Evolutionary conservation across 2,329 filamentous ascomycete genomes (phyloP).

Genomic region (Beauveria caledonica): DNA sequence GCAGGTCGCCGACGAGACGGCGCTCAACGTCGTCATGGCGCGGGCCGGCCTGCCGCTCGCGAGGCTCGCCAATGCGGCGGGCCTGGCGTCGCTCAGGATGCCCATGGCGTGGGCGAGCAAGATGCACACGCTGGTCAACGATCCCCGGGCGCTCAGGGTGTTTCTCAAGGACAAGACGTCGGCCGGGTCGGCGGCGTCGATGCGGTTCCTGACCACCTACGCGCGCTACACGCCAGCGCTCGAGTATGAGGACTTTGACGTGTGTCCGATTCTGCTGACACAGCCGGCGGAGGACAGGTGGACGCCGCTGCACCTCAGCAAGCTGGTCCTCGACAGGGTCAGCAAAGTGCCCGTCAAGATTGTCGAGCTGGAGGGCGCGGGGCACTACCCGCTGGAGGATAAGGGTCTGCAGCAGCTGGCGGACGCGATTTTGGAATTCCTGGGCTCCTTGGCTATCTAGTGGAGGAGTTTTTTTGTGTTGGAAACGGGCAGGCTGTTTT

Average conservation of each 20-base stretch:
- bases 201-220: not conserved
- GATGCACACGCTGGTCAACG: not conserved
- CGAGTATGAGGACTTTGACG: not conserved
- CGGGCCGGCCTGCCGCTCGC: not conserved
- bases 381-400: slow-evolving; percentile 6
- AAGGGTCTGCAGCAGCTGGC: not conserved
- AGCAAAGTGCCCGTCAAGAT: not conserved
- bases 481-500: not conserved
- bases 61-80: not conserved
- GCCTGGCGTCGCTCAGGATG: not conserved
- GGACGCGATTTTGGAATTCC: not conserved
- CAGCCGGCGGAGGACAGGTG: not conserved
- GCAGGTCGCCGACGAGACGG: slow-evolving; percentile 1
- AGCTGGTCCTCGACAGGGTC: not conserved
- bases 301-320: slow-evolving; percentile 2
- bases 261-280: not conserved
- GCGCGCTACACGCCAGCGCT: not conserved
- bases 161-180: not conserved
- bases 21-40: not conserved
- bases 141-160: not conserved
- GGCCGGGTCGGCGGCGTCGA: not conserved
- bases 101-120: not conserved
- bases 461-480: not conserved
- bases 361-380: not conserved
- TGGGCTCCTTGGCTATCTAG: not conserved